A percentile compares a stretch with the other conserved stretches of the same genome.
Conservation (phyloP, 106 monocot genomes). For the Allium cepa region DNA sequence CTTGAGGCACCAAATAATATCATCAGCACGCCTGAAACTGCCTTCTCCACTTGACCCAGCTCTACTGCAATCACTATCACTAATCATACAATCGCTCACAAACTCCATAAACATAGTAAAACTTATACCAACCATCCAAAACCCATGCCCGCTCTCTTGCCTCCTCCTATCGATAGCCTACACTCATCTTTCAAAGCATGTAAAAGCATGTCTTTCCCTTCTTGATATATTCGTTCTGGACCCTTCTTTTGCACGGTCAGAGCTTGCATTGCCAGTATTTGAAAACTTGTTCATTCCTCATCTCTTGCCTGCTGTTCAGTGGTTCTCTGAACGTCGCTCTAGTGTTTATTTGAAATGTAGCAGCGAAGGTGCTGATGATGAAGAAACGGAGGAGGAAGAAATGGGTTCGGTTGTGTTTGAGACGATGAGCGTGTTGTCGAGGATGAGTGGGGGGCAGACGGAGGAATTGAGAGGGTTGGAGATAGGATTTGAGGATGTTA, state of each 20-base stretch:
- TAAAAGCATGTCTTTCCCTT: slow-evolving; percentile 26
- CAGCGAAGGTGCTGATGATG: background rate
- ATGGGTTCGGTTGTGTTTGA: background rate
- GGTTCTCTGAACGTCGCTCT: slow-evolving; percentile 32
- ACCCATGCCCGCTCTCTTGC: slow-evolving; percentile 20
- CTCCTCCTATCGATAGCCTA: slow-evolving; percentile 32
- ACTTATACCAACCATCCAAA: background rate
- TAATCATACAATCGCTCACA: slow-evolving; percentile 18
- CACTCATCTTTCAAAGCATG: slow-evolving; percentile 16
- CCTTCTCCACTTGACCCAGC: slow-evolving; percentile 15
- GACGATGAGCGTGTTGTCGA: slow-evolving; percentile 25
- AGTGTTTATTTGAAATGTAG: slow-evolving; percentile 1
- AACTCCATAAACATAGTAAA: background rate
- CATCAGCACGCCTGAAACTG: slow-evolving; percentile 15
- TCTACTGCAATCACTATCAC: slow-evolving; percentile 16
- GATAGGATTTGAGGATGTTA: slow-evolving; percentile 30
- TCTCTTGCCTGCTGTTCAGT: slow-evolving; percentile 28
- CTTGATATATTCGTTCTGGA: slow-evolving; percentile 41
- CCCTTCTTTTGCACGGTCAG: slow-evolving; percentile 28
- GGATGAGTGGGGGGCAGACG: slow-evolving; percentile 39
- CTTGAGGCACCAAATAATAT: slow-evolving; percentile 17
- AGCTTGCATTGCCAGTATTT: slow-evolving; percentile 33
- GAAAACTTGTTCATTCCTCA: slow-evolving; percentile 46
- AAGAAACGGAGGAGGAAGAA: background rate
- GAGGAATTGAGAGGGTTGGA: slow-evolving; percentile 31